Evolutionary conservation across 257 asterid genomes (phyloP).

Genomic region (Ilex asprella): DNA sequence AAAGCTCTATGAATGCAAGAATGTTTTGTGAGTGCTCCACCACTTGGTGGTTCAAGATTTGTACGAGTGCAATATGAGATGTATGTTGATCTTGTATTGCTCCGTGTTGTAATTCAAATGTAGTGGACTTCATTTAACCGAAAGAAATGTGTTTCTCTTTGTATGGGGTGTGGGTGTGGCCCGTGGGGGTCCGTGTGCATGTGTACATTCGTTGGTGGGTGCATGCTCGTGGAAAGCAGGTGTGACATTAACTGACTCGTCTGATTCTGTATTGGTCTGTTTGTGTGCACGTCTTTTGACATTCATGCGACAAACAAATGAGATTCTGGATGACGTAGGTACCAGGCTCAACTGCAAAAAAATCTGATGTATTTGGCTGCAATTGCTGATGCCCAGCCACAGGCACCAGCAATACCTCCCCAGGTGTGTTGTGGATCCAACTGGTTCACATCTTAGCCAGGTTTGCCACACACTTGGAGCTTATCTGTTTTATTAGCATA

Average conservation of each 20-base stretch:
- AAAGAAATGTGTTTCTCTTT: too few species aligned
- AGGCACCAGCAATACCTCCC: slow-evolving; percentile 60
- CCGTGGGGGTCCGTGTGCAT: too few species aligned
- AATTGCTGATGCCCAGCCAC: slow-evolving; percentile 93
- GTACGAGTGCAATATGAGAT: too few species aligned
- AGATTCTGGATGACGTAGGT: slow-evolving; percentile 38
- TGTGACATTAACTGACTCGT: not conserved
- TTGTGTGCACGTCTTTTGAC: not conserved
- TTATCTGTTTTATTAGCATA: slow-evolving; percentile 12
- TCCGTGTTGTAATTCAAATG: too few species aligned
- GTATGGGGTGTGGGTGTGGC: too few species aligned
- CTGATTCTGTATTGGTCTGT: not conserved
- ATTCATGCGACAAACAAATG: not conserved
- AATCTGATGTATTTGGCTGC: slow-evolving; percentile 97
- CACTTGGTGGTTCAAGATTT: too few species aligned
- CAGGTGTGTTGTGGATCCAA: slow-evolving; percentile 34
- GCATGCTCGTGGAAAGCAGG: not conserved
- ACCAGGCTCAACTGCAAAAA: slow-evolving; percentile 87
- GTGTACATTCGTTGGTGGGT: too few species aligned
- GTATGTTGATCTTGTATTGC: too few species aligned
- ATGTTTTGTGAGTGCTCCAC: too few species aligned
- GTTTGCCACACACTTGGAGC: not conserved
- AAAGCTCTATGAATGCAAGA: too few species aligned
- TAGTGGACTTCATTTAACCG: too few species aligned
- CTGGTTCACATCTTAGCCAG: not conserved